Base-by-base conservation (phyloP, 768 basidiomycete genomes). In the Kwoniella sp. region DNA sequence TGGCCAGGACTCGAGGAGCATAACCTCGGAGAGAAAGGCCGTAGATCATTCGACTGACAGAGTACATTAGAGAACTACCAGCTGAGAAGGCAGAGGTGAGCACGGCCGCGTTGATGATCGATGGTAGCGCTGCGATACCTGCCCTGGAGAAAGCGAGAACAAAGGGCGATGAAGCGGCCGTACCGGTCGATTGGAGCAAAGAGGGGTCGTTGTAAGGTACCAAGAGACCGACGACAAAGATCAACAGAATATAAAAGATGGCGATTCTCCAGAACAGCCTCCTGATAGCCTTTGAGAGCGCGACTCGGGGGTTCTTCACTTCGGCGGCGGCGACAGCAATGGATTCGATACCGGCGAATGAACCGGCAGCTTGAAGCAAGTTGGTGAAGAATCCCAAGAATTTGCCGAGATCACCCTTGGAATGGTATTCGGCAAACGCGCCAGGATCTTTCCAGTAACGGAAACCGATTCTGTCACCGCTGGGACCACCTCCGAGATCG, bases 1-100 rank as follows among this genome's bases (percentile, higher is more conserved):
- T 85, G 26, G 85, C 73, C 82, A 96, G 93, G 58, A 94, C 79
- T 54, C 79, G 85, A 0, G 93, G 94, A 0, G 93, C 92, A 75
- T 92, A 91, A 1, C 90, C 89, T 44, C 86, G 83, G 13, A 84
- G 58, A 2, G 67, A 53, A 5, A 74, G 21, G 37, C 68, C 68
- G 57, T 69, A 69, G 17, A 69, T 29, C 57, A 58, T 68, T 37
- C 63, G 30, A 47, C 56, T 64, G 33, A 64, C 63, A 7, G 51
- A 53, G 33, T 64, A 64, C 63, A 59, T 64, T 9, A 64, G 37
- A 5, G 57, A 59, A n/a, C 37, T 54, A 2, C 58, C 64, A 30
- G 68, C 60, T 2, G 68, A 69, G 12, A 63, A 59, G 7, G 68
- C 68, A 22, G 68, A 65, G 47, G 68, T 74, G 27, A 78, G 52